Evolutionary conservation across 208 protist species (phyloP), one percentile per base, ranked within the genome.

Genomic region (Angomonas ambiguus): DNA sequence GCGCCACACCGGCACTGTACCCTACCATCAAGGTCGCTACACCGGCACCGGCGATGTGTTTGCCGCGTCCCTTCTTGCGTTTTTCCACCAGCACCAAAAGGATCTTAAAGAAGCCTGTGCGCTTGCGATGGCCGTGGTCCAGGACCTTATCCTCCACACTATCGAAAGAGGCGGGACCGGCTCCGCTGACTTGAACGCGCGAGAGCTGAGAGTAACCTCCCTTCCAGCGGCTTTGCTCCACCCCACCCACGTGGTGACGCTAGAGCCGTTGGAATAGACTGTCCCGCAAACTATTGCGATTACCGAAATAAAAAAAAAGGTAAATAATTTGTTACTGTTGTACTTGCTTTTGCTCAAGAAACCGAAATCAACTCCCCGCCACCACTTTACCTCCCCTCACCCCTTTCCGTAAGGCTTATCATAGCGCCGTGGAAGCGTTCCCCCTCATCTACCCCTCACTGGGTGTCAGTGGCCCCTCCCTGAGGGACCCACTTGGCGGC

Each of bases 11-110:
- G 89, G 89, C 30, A 62, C 73, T 8, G 72, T 95, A 51, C 83
- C 82, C 0, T 92, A 80, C 65, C 77, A 91, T 60, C 72, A 83
- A 28, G 89, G 89, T 0, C 84, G 76, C 27, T 95, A 95, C 79
- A 95, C 89, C 8, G 89, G 89, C 41, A 95, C 89, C 11, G 89
- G 89, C 10, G 89, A 95, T 57, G 75, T 91, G 27, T 95, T 95
- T 56, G 84, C 85, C 0, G 89, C 89, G 2, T 80, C 64, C 18
- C 71, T 95, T 8, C 32, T 93, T 2, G 86, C 80, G 42, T 95
- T 95, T 63, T 67, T 66, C 0, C 79, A 92, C 71, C 30, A 35
- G 28, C n/a, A 33, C 56, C 18, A 42, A 6, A 16, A 30, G 18
- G 49, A 70, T 42, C 67, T 90, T 34, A 76, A 86, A 11, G 31